Evolutionary conservation across 2,329 filamentous ascomycete genomes (phyloP).

Genomic region (Fusarium ambrosium): DNA sequence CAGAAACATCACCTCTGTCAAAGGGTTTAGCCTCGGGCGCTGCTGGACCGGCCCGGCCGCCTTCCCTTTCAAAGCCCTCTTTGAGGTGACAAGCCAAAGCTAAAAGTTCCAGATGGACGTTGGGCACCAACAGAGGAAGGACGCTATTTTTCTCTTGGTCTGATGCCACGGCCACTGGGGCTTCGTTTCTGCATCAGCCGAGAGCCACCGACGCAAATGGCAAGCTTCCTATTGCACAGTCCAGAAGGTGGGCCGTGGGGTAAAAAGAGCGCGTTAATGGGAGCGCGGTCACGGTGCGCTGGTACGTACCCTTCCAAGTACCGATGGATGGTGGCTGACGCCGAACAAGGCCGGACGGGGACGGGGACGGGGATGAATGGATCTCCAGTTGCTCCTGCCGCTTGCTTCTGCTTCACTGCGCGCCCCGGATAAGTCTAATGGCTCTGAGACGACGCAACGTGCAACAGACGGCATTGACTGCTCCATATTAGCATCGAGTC

Average conservation of each 20-base stretch:
- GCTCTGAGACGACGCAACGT: slow-evolving; percentile 29
- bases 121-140: slow-evolving; percentile 48
- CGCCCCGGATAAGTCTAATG: slow-evolving; percentile 12
- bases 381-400: neutral
- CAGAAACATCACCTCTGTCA: slow-evolving; percentile 24
- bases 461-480: slow-evolving; percentile 16
- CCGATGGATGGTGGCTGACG: slow-evolving; percentile 15
- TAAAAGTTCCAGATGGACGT: slow-evolving; percentile 41
- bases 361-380: too few relatives aligned
- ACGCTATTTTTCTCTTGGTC: slow-evolving; percentile 40
- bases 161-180: slow-evolving; percentile 35
- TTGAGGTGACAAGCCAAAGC: slow-evolving; percentile 15
- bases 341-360: slow-evolving; percentile 3
- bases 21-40: slow-evolving; percentile 40
- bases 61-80: slow-evolving; percentile 28
- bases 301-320: slow-evolving; percentile 17
- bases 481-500: slow-evolving; percentile 21
- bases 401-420: neutral
- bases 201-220: slow-evolving; percentile 42
- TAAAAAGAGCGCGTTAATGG: slow-evolving; percentile 29
- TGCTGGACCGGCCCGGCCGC: slow-evolving; percentile 46
- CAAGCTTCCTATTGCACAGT: slow-evolving; percentile 46
- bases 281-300: neutral
- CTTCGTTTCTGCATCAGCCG: slow-evolving; percentile 44
- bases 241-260: slow-evolving; percentile 37